Conservation (phyloP, 2,329 filamentous ascomycete species). For the Pyrenochaeta sp. region DNA sequence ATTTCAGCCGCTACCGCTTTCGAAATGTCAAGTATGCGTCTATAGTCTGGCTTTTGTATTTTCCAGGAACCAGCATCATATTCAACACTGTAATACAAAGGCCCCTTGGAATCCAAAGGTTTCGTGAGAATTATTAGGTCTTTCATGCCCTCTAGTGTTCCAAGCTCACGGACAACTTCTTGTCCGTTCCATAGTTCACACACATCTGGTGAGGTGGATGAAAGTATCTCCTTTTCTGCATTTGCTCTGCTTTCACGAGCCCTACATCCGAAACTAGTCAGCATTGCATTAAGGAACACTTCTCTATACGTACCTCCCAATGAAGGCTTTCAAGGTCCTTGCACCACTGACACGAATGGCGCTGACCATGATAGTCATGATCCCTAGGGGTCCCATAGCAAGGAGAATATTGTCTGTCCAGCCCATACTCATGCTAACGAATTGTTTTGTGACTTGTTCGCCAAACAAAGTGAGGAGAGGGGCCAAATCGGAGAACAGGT, state of each 20-base stretch:
- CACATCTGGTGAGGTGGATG: slow-evolving; percentile 34
- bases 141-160: background rate
- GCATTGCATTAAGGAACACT: too few species aligned
- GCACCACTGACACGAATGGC: slow-evolving; percentile 40
- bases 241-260: background rate
- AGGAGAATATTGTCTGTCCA: slow-evolving; percentile 43
- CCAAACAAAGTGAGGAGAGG: slow-evolving; percentile 36
- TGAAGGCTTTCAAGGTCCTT: slow-evolving; percentile 45
- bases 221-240: background rate
- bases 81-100: background rate
- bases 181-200: slow-evolving; percentile 32
- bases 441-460: slow-evolving; percentile 44
- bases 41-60: too few species aligned
- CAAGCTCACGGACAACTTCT: slow-evolving; percentile 15
- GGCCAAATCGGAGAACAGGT: slow-evolving; percentile 48
- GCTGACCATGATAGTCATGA: slow-evolving; percentile 49
- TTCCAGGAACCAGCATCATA: too few species aligned
- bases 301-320: too few species aligned
- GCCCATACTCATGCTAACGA: slow-evolving; percentile 31
- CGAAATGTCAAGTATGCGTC: too few species aligned
- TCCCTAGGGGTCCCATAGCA: slow-evolving; percentile 49
- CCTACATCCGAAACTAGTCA: too few species aligned
- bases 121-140: background rate
- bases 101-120: background rate
- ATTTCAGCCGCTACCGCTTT: too few species aligned